These are phyloP conservation scores for Botrytis galanthina DNA, from an alignment of 2,329 filamentous ascomycete species.

Conservation along the genomic window DNA sequence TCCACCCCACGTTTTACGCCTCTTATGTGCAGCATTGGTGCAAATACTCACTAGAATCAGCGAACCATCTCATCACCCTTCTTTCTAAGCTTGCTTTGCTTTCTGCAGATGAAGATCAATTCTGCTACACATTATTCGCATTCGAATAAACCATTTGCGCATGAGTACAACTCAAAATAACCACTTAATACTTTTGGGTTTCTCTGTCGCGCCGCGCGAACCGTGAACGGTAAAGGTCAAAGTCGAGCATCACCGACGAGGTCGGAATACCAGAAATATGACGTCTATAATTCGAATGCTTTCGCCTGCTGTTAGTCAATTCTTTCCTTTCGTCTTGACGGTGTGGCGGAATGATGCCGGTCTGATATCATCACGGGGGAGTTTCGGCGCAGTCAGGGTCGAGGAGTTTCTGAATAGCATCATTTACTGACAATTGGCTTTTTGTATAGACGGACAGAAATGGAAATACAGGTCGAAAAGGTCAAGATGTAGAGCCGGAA, in stretches of 20 bases:
- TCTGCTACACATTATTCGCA: not conserved
- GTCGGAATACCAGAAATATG: slow-evolving; percentile 8
- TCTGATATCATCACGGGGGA: not conserved
- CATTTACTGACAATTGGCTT: slow-evolving; percentile 26
- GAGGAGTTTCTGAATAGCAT: not conserved
- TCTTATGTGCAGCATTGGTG: slow-evolving; percentile 17
- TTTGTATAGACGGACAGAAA: slow-evolving; percentile 27
- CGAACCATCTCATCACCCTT: slow-evolving; percentile 1
- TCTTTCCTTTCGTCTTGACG: not conserved
- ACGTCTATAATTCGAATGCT: slow-evolving; percentile 19
- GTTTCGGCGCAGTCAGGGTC: not conserved
- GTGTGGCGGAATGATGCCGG: not conserved
- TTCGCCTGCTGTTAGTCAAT: slow-evolving; percentile 17
- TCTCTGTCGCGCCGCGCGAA: slow-evolving; percentile 8
- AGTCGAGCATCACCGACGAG: slow-evolving; percentile 3
- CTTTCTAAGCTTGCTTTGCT: not conserved
- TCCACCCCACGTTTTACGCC: slow-evolving; percentile 20
- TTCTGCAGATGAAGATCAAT: slow-evolving; percentile 17
- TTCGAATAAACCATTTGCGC: slow-evolving; percentile 15
- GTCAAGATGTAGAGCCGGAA: slow-evolving; percentile 39
- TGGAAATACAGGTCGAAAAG: slow-evolving; percentile 30
- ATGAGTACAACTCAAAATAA: slow-evolving; percentile 14
- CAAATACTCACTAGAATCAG: slow-evolving; percentile 4
- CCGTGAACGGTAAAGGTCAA: slow-evolving; percentile 5
- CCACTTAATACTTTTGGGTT: not conserved